These are phyloP conservation scores for Rhexocercosporidium sp. DNA, from an alignment of 2,329 filamentous ascomycete genomes.

Conservation along the genomic window DNA sequence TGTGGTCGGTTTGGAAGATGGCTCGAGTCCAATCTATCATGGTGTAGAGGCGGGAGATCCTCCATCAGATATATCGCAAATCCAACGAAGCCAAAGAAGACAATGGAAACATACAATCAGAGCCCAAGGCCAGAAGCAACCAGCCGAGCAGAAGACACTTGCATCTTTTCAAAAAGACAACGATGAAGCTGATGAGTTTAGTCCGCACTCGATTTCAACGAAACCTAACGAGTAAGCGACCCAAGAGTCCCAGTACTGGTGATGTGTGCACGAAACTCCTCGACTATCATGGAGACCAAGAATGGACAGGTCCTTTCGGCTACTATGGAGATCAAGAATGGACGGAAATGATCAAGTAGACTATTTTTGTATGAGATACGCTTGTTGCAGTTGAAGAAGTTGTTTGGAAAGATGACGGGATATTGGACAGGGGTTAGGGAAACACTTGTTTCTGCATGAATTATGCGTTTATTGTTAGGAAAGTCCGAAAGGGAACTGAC, in stretches of 20 bases:
- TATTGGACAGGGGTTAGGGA: neutral
- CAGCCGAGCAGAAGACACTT: neutral
- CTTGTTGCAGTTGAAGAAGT: neutral
- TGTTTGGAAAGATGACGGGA: neutral
- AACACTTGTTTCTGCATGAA: neutral
- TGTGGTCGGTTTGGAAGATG: neutral
- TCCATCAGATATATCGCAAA: no score
- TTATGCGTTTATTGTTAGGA: neutral
- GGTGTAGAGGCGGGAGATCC: neutral
- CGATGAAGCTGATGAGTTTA: neutral
- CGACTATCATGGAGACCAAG: neutral
- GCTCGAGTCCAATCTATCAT: neutral
- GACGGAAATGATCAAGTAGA: constrained; percentile 5
- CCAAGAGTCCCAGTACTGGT: neutral
- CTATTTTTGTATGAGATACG: neutral
- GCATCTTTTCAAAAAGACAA: neutral
- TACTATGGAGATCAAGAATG: constrained; percentile 5
- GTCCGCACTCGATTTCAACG: neutral
- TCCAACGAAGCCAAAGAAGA: neutral
- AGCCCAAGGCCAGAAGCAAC: neutral
- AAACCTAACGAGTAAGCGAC: no score
- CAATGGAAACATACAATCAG: neutral
- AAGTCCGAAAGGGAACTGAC: neutral
- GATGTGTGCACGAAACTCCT: neutral
- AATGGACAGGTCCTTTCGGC: constrained; percentile 10